Base-by-base conservation (phyloP, 192 early-diverging fungal genomes). In the Rhizophagus clarus region DNA sequence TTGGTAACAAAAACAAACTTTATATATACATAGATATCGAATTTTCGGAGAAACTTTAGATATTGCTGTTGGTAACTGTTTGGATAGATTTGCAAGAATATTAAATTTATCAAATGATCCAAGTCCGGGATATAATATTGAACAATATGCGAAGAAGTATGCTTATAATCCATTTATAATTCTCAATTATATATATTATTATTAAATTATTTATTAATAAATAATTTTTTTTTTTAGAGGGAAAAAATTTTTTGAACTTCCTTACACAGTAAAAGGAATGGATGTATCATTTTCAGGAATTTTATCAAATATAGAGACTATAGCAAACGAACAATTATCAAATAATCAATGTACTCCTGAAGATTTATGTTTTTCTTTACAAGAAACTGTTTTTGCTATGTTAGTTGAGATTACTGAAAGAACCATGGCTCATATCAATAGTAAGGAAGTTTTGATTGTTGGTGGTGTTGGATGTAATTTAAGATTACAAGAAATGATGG, bases 21-120 rank as follows among this genome's bases (percentile, higher is more conserved):
- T 29, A 29, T 63, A 49, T 26, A 61, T 24, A 11, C 82, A 56
- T 76, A 90, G 89, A 32, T 94, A 99, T 83, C 90, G 97, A 42
- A 99, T 99, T 40, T 99, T 99, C 88, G 98, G 98, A 22, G 98
- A 99, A 82, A 96, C 98, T 0, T 87, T 99, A 72, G 98, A 99
- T 84, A 98, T 98, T 83, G 98, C 98, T 1, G 93, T 99, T 60
- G 98, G 98, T 28, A 99, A 99, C 86, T 98, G 97, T 82, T 84
- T 99, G 42, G 98, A 99, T 83, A 92, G 98, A 37, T 99, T 99
- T 89, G 98, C 98, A 12, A 88, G 98, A 22, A 92, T 98, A 17
- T 88, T 99, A 17, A 93, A 93, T 74, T 84, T 98, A 31, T 92
- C 98, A 7, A 99, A 99, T 73, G 97, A 98, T 62, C 98, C 98